Base-by-base conservation (phyloP, 192 early-diverging fungal genomes). In the Geranomyces variabilis region DNA sequence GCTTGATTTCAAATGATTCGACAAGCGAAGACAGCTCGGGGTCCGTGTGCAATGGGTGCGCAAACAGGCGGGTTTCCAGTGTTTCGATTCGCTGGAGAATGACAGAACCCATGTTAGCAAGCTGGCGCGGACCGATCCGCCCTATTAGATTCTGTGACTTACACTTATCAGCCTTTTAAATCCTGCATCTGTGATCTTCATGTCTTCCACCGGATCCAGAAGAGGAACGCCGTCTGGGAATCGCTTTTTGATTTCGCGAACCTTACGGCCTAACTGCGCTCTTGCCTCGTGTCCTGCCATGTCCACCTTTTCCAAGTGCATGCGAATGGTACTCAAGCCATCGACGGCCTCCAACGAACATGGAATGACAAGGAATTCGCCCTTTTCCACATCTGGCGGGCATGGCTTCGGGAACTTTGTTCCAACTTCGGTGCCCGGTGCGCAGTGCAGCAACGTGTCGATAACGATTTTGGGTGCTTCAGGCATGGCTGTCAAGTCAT, bases 121-220 rank as follows among this genome's bases (percentile, higher is more conserved):
- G n/a, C n/a, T n/a, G n/a, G n/a, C n/a, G n/a, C n/a, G n/a, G n/a
- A n/a, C n/a, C n/a, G n/a, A n/a, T n/a, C n/a, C n/a, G n/a, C n/a
- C n/a, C n/a, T n/a, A n/a, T n/a, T n/a, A n/a, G n/a, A n/a, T n/a
- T 47, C 19, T 47, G 46, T 10, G 6, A 60, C 78, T 47, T 72
- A 89, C 87, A 59, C 80, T 49, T 17, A 93, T 75, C 6, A 94
- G 81, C 64, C 90, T 89, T 63, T 88, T 83, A 73, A 95, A 94
- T 4, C 70, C 86, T 56, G 86, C 82, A 51, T 96, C 94, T 46
- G 76, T 86, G 68, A 99, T 94, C 28, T 83, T 80, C 92, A 97
- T 95, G 66, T 99, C 92, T 44, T 87, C 83, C 36, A 95, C 77
- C 15, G 96, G 94, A 68, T 99, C 95, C 76, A 99, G 75, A 26